These are phyloP conservation scores for Haplosporangium sp. DNA, from an alignment of 371 early-diverging fungal genomes.

Conservation along the genomic window DNA sequence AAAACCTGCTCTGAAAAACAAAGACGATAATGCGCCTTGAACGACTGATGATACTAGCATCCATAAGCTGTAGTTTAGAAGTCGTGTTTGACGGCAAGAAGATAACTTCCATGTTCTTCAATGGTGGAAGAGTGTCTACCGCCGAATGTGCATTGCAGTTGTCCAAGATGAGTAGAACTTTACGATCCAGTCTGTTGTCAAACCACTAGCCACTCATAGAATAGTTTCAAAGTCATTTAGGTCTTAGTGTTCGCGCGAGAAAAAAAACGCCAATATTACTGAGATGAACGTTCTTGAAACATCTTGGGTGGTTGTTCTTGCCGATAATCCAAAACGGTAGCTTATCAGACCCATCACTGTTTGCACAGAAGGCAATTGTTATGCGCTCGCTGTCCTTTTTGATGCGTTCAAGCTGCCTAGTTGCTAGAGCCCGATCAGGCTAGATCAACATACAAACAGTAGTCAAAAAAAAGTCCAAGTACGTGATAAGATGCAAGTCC, in stretches of 20 bases:
- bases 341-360: constrained; percentile 14
- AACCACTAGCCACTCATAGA: too few relatives aligned
- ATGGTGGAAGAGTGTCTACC: too few relatives aligned
- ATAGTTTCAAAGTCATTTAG: too few relatives aligned
- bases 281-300: too few relatives aligned
- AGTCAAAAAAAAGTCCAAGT: not conserved
- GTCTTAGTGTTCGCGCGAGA: too few relatives aligned
- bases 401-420: constrained; percentile 1
- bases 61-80: too few relatives aligned
- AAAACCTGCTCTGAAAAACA: not conserved
- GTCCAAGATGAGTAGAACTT: constrained; percentile 2
- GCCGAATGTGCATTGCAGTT: constrained; percentile 1
- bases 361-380: not conserved
- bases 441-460: not conserved
- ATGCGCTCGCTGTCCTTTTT: constrained; percentile 4
- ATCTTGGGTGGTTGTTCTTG: too few relatives aligned
- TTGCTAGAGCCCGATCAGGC: constrained; percentile 3
- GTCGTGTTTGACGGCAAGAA: too few relatives aligned
- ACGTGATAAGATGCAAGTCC: not conserved
- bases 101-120: too few relatives aligned
- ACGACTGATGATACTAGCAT: too few relatives aligned
- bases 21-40: not conserved
- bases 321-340: constrained; percentile 6
- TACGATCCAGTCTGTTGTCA: constrained; percentile 2
- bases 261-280: too few relatives aligned